Evolutionary conservation across 176 grass and related monocot genomes (phyloP).

Genomic region (Oryza longistaminata): DNA sequence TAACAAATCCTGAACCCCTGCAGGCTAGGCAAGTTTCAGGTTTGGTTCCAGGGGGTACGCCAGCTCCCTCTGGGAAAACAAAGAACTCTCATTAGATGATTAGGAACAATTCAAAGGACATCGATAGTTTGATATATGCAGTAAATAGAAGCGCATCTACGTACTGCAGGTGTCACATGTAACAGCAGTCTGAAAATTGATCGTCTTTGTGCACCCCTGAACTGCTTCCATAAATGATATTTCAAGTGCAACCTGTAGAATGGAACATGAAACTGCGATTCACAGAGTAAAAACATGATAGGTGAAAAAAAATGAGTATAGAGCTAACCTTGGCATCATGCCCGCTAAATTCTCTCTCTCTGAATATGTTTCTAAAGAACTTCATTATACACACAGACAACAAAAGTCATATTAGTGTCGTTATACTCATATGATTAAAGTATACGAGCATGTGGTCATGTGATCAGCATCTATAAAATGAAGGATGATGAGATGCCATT

Average conservation of each 20-base stretch:
- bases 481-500: not conserved
- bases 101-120: conserved; percentile 15
- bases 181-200: conserved; percentile 72
- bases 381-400: conserved; percentile 49
- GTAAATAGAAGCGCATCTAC: conserved; percentile 37
- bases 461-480: not conserved
- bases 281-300: conserved; percentile 21
- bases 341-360: conserved; percentile 74
- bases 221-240: conserved; percentile 98
- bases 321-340: conserved; percentile 79
- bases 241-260: conserved; percentile 69
- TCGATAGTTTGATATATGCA: not conserved
- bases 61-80: conserved; percentile 64
- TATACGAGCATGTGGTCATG: not conserved
- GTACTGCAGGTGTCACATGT: conserved; percentile 77
- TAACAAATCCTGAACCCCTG: conserved; percentile 84
- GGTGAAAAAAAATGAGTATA: not conserved
- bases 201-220: conserved; percentile 84
- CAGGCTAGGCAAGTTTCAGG: conserved; percentile 88
- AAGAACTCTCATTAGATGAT: not conserved
- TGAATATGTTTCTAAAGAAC: conserved; percentile 91
- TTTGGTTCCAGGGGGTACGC: conserved; percentile 88
- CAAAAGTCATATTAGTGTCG: conserved; percentile 24
- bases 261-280: conserved; percentile 4
- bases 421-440: conserved; percentile 20